A percentile compares a stretch with the other conserved stretches of the same genome.
phyloP scores from a whole-genome alignment of 176 grass and related monocot genomes.

The Triticum urartu region DNA sequence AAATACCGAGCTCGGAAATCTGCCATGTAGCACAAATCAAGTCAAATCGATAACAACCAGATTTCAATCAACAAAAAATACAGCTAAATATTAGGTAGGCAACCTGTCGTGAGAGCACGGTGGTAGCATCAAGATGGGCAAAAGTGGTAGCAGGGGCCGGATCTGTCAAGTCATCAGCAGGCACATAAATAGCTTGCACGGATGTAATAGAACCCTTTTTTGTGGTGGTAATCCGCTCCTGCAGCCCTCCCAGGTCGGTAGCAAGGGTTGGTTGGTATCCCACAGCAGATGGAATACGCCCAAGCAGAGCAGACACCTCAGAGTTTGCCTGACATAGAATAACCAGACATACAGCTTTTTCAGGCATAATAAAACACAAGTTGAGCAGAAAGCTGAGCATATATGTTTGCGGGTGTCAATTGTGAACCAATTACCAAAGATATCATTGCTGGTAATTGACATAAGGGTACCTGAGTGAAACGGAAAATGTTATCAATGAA shows the following conservation, averaged over 20 bases:
- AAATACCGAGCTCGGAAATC: conserved; percentile 97
- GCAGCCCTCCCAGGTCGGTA: conserved; percentile 94
- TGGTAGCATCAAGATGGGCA: conserved; percentile 97
- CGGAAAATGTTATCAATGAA: conserved; percentile 99
- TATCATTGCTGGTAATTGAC: not conserved
- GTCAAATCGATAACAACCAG: conserved; percentile 22
- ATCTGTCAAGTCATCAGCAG: conserved; percentile 98
- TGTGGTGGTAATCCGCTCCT: conserved; percentile 94
- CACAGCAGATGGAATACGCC: conserved; percentile 94
- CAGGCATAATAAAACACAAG: not conserved
- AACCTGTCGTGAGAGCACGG: conserved; percentile 92
- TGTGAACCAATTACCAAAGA: not conserved
- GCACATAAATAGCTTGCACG: conserved; percentile 97
- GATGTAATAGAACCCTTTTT: conserved; percentile 98
- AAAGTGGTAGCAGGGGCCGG: conserved; percentile 95
- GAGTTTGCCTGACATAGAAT: conserved; percentile 71
- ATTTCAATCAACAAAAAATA: not conserved
- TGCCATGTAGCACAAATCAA: conserved; percentile 29
- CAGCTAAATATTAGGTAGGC: not conserved
- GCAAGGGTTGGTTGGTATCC: conserved; percentile 98
- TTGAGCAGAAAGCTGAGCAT: not conserved
- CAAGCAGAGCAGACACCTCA: conserved; percentile 97
- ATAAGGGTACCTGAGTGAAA: conserved; percentile 72
- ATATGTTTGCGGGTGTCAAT: not conserved
- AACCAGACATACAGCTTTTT: conserved; percentile 26